Conservation (phyloP, 2,329 filamentous ascomycete genomes). For the Penicillium paneum region DNA sequence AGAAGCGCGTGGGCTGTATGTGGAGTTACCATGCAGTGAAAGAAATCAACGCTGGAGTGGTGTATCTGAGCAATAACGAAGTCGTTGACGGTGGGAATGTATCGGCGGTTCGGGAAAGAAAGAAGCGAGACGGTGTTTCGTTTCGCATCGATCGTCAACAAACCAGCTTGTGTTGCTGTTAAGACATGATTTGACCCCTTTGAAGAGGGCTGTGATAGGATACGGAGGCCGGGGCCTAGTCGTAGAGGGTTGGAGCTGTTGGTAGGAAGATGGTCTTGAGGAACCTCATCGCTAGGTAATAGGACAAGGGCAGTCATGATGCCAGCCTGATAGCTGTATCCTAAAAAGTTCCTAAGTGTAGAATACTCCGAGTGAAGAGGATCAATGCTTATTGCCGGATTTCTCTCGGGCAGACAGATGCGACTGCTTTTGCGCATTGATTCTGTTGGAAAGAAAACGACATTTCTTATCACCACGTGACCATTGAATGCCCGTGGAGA, state of each 20-base stretch:
- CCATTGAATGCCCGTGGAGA: neutral
- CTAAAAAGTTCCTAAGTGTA: neutral
- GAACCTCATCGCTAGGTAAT: constrained; percentile 76
- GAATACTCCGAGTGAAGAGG: neutral
- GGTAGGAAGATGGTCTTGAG: constrained; percentile 63
- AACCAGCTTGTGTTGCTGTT: constrained; percentile 37
- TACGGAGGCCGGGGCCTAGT: constrained; percentile 77
- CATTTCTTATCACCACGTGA: constrained; percentile 33
- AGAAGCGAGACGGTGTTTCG: constrained; percentile 39
- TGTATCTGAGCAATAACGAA: constrained; percentile 84
- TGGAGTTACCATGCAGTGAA: constrained; percentile 71
- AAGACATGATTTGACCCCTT: constrained; percentile 50
- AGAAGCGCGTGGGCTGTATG: constrained; percentile 64
- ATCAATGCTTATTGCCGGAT: neutral
- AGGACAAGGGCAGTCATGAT: constrained; percentile 64
- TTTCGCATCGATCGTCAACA: constrained; percentile 38
- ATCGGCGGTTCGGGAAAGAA: constrained; percentile 54
- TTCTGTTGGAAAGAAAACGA: constrained; percentile 13
- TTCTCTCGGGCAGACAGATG: neutral
- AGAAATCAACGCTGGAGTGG: constrained; percentile 71
- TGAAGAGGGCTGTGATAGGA: constrained; percentile 70
- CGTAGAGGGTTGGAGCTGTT: constrained; percentile 67
- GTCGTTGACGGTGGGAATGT: constrained; percentile 75
- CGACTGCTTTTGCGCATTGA: neutral
- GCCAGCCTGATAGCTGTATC: constrained; percentile 10